Base-by-base conservation (phyloP, 1,139 yeast genomes). In the Hemisphaericaspora lyxosophila region DNA sequence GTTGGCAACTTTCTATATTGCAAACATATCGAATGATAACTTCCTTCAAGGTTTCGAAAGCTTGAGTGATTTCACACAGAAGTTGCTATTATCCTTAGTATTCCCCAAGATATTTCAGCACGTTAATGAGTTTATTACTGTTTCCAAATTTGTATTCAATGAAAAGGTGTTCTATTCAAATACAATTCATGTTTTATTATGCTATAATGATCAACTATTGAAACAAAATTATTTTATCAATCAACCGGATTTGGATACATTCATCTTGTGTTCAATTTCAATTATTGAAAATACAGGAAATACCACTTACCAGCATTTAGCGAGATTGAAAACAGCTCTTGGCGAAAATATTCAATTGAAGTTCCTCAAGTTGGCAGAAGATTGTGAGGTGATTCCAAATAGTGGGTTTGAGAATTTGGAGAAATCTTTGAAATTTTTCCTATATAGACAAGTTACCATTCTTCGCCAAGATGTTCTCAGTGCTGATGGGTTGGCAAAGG, bases 361-460 rank as follows among this genome's bases (percentile, higher is more conserved):
- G 35, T 45, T 66, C 22, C 49, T 58, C 12, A 54, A 53, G 29
- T 37, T 63, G 19, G 51, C 53, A 4, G 49, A 47, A n/a, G 35
- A 20, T 19, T 29, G 33, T 28, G 48, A 42, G 27, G 26, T 32
- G 22, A 24, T 13, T 3, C 40, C 20, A 40, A 35, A 39, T 17
- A 37, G 33, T 9, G 33, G 35, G 16, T 30, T 28, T 29, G 42
- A 35, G 11, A 44, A 48, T 4, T 48, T 56, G 31, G 53, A 57
- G 19, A 56, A 53, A 6, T 40, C 57, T 1, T 51, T 65, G 18
- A 70, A 62, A 38, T 52, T 50, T 32, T 37, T 73, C 37, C 60
- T 77, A 26, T 75, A 74, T 42, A 61, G 75, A 26, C 82, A 76
- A 46, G 60, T 67, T 14, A 54, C 64, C 1, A 51, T 74, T 9